These are phyloP conservation scores for Cytospora piceae DNA, from an alignment of 2,329 filamentous ascomycete genomes.

Conservation along the genomic window DNA sequence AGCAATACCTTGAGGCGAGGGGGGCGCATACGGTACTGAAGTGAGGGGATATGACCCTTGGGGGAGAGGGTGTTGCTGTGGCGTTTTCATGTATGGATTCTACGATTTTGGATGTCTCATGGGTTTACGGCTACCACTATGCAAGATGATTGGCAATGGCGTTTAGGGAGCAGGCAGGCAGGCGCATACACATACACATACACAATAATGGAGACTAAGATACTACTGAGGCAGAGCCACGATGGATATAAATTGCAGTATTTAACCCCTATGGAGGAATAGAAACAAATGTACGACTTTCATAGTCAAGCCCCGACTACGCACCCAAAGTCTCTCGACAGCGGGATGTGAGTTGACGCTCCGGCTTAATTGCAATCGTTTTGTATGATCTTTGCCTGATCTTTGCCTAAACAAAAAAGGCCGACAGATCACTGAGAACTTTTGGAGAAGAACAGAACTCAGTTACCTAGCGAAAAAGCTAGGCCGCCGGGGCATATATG, in stretches of 20 bases:
- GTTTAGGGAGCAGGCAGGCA: conserved; percentile 11
- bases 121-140: neutral
- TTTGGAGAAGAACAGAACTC: conserved; percentile 63
- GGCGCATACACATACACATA: neutral
- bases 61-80: neutral
- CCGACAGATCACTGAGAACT: conserved; percentile 81
- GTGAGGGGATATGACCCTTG: conserved; percentile 51
- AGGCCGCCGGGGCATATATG: conserved; percentile 57
- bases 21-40: conserved; percentile 94
- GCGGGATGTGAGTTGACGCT: conserved; percentile 84
- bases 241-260: neutral
- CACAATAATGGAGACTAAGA: neutral
- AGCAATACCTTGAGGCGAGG: conserved; percentile 86
- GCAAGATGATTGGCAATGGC: conserved; percentile 11
- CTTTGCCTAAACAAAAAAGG: conserved; percentile 35
- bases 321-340: conserved; percentile 78
- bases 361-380: conserved; percentile 97
- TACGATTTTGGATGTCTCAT: conserved; percentile 5
- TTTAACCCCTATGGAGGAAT: conserved; percentile 17
- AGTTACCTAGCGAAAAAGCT: conserved; percentile 61
- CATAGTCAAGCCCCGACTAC: conserved; percentile 97
- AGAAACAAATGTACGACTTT: conserved; percentile 70
- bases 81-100: neutral
- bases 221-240: neutral
- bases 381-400: conserved; percentile 71